These are phyloP conservation scores for Amanita exitialis DNA, from an alignment of 768 basidiomycete genomes.

Conservation along the genomic window DNA sequence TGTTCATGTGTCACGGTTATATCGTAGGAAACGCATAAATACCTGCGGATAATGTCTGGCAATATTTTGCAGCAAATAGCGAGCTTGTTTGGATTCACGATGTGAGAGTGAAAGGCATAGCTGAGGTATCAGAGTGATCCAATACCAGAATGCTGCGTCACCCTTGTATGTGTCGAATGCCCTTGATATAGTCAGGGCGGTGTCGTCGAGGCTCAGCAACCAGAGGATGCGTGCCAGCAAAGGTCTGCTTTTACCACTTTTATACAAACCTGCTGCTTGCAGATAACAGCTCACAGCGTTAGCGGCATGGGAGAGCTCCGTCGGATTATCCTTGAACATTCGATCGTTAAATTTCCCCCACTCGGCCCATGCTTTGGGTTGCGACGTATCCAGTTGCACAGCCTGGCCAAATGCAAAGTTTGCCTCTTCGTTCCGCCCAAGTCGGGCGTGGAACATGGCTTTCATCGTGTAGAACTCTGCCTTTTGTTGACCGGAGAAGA, in stretches of 20 bases:
- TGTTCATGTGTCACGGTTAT: conserved; percentile 5
- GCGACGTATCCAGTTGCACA: conserved; percentile 88
- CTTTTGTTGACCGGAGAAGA: conserved; percentile 90
- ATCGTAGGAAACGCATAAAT: conserved; percentile 14
- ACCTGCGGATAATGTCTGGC: conserved; percentile 92
- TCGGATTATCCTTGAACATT: conserved; percentile 81
- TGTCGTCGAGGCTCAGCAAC: conserved; percentile 90
- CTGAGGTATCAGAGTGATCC: conserved; percentile 96
- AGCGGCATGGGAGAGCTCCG: conserved; percentile 66
- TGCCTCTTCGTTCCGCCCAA: conserved; percentile 81
- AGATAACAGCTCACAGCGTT: conserved; percentile 96
- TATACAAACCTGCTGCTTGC: conserved; percentile 93
- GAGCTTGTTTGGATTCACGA: conserved; percentile 88
- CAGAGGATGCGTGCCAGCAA: conserved; percentile 90
- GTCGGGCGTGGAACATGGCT: conserved; percentile 94
- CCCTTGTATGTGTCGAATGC: conserved; percentile 95
- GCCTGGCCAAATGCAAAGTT: conserved; percentile 90
- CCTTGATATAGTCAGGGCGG: conserved; percentile 53
- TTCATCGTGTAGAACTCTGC: conserved; percentile 98
- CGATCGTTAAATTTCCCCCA: conserved; percentile 94
- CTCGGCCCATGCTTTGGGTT: conserved; percentile 97
- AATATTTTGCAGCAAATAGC: conserved; percentile 79
- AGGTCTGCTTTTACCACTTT: conserved; percentile 86
- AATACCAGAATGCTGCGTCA: conserved; percentile 96
- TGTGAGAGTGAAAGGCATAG: conserved; percentile 83